These are phyloP conservation scores for Bifiguratus adelaidae DNA, from an alignment of 192 early-diverging fungal genomes.

Conservation along the genomic window DNA sequence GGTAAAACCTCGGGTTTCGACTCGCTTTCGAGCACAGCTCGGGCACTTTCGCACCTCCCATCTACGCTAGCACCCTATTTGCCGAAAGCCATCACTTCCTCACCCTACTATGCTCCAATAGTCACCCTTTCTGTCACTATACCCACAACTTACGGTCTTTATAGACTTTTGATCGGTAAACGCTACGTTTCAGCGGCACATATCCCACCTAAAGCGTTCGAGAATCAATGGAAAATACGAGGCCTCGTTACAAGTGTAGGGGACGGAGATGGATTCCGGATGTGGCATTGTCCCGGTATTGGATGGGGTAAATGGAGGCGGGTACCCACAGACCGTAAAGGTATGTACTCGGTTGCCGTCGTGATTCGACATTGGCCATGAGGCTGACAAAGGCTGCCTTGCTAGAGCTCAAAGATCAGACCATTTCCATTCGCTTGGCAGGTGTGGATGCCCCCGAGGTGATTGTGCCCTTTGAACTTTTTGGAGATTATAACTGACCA, in stretches of 20 bases:
- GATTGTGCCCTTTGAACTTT: neutral
- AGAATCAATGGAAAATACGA: slow-evolving; percentile 12
- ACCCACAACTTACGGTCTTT: slow-evolving; percentile 5
- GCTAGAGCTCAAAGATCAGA: slow-evolving; percentile 41
- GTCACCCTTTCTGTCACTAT: slow-evolving; percentile 15
- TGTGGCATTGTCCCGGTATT: slow-evolving; percentile 40
- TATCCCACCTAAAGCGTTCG: slow-evolving; percentile 30
- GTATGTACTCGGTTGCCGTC: neutral
- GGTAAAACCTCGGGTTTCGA: too few species aligned
- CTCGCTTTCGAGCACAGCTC: too few species aligned
- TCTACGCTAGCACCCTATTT: slow-evolving; percentile 3
- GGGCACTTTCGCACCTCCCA: too few species aligned
- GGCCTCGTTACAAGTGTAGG: slow-evolving; percentile 37
- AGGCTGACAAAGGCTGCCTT: neutral
- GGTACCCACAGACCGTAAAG: slow-evolving; percentile 24
- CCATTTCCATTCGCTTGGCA: slow-evolving; percentile 51
- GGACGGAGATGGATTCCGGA: slow-evolving; percentile 43
- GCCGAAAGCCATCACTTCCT: slow-evolving; percentile 2
- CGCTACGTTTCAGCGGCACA: slow-evolving; percentile 28
- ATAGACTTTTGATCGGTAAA: slow-evolving; percentile 18
- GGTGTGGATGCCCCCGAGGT: slow-evolving; percentile 65
- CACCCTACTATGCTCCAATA: slow-evolving; percentile 3
- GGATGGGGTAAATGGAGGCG: slow-evolving; percentile 32
- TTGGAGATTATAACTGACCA: neutral
- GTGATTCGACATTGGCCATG: neutral